These are phyloP conservation scores for Auxenochlorella pyrenoidosa DNA, from an alignment of 139 green algal genomes.

Conservation along the genomic window DNA sequence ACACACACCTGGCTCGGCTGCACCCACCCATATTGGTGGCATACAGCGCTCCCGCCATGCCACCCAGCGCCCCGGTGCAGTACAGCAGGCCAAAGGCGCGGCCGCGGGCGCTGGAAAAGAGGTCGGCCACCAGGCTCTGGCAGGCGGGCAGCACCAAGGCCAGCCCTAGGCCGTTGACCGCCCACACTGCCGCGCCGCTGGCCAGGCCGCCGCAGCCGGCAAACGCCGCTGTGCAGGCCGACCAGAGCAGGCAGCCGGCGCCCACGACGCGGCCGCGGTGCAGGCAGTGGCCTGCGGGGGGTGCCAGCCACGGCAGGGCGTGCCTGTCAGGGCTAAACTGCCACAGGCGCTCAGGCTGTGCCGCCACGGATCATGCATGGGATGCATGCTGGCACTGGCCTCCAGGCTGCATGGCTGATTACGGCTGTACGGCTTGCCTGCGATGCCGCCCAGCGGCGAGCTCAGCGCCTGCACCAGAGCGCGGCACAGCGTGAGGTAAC, in stretches of 20 bases:
- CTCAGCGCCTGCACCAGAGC: conserved; percentile 74
- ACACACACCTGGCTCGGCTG: too few species aligned
- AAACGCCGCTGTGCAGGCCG: conserved; percentile 73
- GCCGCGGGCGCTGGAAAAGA: conserved; percentile 56
- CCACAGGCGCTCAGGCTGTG: background rate
- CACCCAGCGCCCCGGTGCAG: conserved; percentile 60
- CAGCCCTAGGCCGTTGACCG: conserved; percentile 78
- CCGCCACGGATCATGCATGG: too few species aligned
- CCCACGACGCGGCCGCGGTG: conserved; percentile 67
- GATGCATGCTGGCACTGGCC: background rate
- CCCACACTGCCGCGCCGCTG: conserved; percentile 67
- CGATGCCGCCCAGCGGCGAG: conserved; percentile 57
- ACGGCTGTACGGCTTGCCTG: conserved; percentile 3
- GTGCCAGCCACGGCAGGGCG: background rate
- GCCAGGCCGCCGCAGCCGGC: conserved; percentile 14
- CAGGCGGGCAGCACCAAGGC: conserved; percentile 71
- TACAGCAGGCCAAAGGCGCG: conserved; percentile 75
- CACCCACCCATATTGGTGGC: conserved; percentile 77
- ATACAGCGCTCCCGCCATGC: conserved; percentile 67
- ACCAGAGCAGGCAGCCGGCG: conserved; percentile 78
- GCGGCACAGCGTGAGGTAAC: conserved; percentile 72
- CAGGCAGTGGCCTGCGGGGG: conserved; percentile 41
- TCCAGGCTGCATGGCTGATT: background rate
- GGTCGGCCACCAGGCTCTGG: conserved; percentile 76
- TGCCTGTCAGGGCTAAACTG: too few species aligned